A percentile compares a stretch with the other conserved stretches of the same genome.
These are phyloP conservation scores for Macrotyloma uniflorum DNA, from an alignment of 306 rosid genomes.

Conservation along the genomic window DNA sequence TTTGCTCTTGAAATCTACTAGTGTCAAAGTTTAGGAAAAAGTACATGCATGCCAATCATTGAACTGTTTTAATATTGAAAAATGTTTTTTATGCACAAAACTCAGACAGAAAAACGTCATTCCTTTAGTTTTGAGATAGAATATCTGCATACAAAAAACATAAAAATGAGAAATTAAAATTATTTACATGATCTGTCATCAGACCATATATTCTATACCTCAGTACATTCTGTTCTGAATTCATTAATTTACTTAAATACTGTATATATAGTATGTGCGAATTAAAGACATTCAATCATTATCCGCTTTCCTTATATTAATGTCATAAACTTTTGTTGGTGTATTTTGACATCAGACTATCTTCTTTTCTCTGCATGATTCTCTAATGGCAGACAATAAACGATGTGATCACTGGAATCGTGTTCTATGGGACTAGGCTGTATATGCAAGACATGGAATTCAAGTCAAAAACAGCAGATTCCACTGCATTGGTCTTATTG, in stretches of 20 bases:
- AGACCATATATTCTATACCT: too few species aligned
- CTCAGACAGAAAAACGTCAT: background rate
- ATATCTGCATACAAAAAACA: background rate
- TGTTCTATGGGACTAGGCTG: constrained; percentile 53
- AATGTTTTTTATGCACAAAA: background rate
- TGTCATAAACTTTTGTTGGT: background rate
- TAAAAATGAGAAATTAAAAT: background rate
- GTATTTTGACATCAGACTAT: background rate
- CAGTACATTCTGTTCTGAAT: too few species aligned
- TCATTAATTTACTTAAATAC: too few species aligned
- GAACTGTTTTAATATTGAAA: background rate
- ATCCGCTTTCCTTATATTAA: background rate
- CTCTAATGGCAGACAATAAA: constrained; percentile 50
- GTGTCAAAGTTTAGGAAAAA: background rate
- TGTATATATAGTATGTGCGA: too few species aligned
- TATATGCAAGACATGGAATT: constrained; percentile 54
- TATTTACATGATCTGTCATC: too few species aligned
- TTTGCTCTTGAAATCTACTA: background rate
- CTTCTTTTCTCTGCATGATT: background rate
- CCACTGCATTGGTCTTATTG: constrained; percentile 57
- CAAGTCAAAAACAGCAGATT: constrained; percentile 45
- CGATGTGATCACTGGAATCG: constrained; percentile 57
- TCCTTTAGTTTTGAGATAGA: background rate
- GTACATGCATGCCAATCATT: background rate
- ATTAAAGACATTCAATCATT: background rate